Evolutionary conservation across 352 stramenopile genomes (phyloP), one percentile per base, ranked within the genome.

Genomic region (Phytophthora constricta): DNA sequence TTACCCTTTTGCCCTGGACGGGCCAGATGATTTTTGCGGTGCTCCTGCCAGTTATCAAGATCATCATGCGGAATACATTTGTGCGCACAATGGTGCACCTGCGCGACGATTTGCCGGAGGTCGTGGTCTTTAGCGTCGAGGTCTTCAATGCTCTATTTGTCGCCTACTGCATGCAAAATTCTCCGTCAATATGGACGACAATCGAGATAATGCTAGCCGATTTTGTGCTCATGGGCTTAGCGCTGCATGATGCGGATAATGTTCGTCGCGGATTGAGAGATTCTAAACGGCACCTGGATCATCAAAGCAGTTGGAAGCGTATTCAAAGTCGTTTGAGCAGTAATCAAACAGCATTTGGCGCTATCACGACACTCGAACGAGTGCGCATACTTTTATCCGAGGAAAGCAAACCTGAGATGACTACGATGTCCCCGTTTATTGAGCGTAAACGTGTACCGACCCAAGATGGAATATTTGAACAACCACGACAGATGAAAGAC

Each of bases 91-190:
- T 72, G 16, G 45, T 64, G 11, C 51, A 64, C 26, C 27, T 68
- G 3, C 57, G 23, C 13, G 52, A 72, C 20, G 58, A 68, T 20
- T 25, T 72, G 28, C 56, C 65, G 9, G 65, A 68, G 34, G 39
- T 56, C 7, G 47, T 72, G 2, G 62, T 72, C 19, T 65, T 68
- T 33, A 72, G 58, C 34, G 51, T 50, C 16, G 51, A 72, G n/a
- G 58, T 74, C 19, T 74, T 74, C 56, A 70, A 62, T 17, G 60
- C 66, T 4, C 33, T 74, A 5, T 74, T 70, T 22, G 47, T 74
- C 13, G 26, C 61, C 3, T 67, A 65, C 23, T 70, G 60, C 45
- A 74, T 70, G 59, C 66, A 70, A 16, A 74, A 67, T 16, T 67
- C 56, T 20, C 59, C 59, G 11, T 74, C 66, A 2, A 28, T 65